phyloP scores from a whole-genome alignment of 257 asterid genomes.

The Gentiana straminea region DNA sequence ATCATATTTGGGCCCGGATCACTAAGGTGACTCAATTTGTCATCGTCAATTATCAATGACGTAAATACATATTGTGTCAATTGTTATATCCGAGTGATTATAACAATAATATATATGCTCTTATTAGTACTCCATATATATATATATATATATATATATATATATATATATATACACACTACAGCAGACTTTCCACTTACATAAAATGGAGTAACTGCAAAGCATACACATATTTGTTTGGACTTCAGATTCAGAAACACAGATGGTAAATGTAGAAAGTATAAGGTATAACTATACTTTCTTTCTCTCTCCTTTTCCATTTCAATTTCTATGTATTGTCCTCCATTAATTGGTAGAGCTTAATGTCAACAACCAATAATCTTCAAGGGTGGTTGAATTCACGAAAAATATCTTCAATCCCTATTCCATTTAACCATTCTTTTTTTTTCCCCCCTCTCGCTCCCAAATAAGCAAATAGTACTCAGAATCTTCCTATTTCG shows the following conservation, averaged over 20 bases:
- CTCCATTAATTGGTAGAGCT: slow-evolving; percentile 7
- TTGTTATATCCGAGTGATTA: no score
- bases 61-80: no score
- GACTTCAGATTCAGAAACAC: slow-evolving; percentile 2
- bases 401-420: slow-evolving; percentile 6
- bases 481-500: not conserved
- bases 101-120: no score
- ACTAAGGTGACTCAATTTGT: no score
- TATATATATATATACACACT: not conserved
- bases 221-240: slow-evolving; percentile 5
- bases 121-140: no score
- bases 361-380: slow-evolving; percentile 1
- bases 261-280: not conserved
- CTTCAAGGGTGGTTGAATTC: slow-evolving; percentile 8
- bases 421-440: not conserved
- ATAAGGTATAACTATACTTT: not conserved
- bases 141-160: no score
- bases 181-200: no score
- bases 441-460: not conserved
- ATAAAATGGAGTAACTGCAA: not conserved
- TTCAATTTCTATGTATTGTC: slow-evolving; percentile 3
- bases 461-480: not conserved
- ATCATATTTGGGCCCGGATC: no score
- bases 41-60: no score
- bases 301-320: not conserved